Base-by-base conservation (phyloP, 345 rosid species). In the Hibiscus syriacus region DNA sequence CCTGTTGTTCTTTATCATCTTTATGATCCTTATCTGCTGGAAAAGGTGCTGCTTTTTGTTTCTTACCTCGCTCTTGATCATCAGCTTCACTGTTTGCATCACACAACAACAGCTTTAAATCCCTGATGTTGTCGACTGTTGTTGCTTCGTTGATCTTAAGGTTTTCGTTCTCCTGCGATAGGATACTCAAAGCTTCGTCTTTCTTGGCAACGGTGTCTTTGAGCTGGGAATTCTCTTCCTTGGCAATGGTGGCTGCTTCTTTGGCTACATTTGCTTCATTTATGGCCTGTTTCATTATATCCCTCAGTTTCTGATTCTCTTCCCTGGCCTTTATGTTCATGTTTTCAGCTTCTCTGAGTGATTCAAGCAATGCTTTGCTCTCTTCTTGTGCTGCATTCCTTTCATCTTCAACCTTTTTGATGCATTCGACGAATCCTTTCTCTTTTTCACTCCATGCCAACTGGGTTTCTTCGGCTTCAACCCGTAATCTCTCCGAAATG, bases 241-340 rank as follows among this genome's bases (percentile, higher is more conserved):
- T 54, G 57, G 57, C 57, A 54, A 54, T 25, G 2, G 3, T 25
- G 11, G 57, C 57, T 23, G 57, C 57, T 75, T 85, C 99, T 80
- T 89, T 94, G 0, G 99, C 93, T 2, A 80, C 89, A 64, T 79
- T 94, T 11, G 99, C 89, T 76, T 94, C 99, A 17, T 80, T 94
- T 0, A 94, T 68, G 0, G 99, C 99, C 34, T 91, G 95, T 57
- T 94, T 94, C 23, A 94, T 85, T 41, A 87, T 87, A 72, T 91
- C 96, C 6, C 96, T 74, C 50, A 94, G 50, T 36, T 84, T 86
- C 9, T 75, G 80, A 54, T 77, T 85, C 81, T 94, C 99, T 22
- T 91, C 86, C 46, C 83, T 89, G 3, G 81, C 79, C 2, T 75
- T 61, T 50, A 58, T 77, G 58, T 65, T 78, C 71, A 49, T 41